phyloP scores from a whole-genome alignment of 345 rosid species.

The Reutealis trisperma region DNA sequence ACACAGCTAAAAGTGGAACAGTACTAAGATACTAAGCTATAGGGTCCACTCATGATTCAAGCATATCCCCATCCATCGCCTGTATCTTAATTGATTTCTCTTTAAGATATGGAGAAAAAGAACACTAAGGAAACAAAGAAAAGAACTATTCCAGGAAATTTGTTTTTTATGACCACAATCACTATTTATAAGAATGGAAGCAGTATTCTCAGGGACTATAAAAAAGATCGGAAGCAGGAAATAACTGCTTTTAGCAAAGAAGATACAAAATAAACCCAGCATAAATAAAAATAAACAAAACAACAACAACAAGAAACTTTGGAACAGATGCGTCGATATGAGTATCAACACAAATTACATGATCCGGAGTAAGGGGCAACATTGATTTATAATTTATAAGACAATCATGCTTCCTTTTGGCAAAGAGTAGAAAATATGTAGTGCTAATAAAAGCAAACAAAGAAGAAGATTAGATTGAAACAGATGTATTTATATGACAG shows the following conservation, averaged over 20 bases:
- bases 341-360: neutral
- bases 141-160: neutral
- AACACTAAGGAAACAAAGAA: neutral
- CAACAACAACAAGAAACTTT: neutral
- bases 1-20: neutral
- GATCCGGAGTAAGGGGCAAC: neutral
- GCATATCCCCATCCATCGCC: neutral
- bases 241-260: neutral
- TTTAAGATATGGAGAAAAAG: neutral
- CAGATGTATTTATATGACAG: neutral
- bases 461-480: neutral
- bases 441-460: neutral
- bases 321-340: neutral
- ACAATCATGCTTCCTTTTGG: neutral
- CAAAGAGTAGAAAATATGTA: neutral
- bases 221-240: neutral
- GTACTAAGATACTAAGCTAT: neutral
- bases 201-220: neutral
- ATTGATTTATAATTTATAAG: too few relatives aligned
- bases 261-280: neutral
- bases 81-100: neutral
- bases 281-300: neutral
- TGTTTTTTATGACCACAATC: neutral
- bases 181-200: neutral
- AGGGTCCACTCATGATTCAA: neutral